A percentile compares a stretch with the other conserved stretches of the same genome.
Conservation (phyloP, 1,139 yeast species). For the Hansenula sp. region DNA sequence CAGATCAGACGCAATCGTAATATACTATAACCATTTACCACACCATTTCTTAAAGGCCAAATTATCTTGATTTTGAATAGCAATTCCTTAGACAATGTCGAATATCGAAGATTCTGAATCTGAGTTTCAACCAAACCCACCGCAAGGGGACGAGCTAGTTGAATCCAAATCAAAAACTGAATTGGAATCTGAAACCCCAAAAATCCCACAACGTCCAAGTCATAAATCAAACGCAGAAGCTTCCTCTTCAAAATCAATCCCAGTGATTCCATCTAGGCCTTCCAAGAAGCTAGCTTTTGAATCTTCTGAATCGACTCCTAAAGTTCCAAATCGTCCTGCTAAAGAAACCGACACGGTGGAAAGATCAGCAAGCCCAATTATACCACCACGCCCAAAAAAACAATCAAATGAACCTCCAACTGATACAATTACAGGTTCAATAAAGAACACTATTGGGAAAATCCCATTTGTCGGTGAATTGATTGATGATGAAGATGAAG, state of each 20-base stretch:
- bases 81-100: conserved; percentile 13
- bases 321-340: background rate
- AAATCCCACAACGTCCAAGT: conserved; percentile 12
- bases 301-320: background rate
- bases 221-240: background rate
- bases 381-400: conserved; percentile 14
- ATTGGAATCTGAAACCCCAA: background rate
- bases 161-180: background rate
- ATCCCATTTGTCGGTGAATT: background rate
- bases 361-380: conserved; percentile 1
- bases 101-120: conserved; percentile 3
- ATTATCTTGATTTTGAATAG: no score
- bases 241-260: background rate
- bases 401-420: background rate
- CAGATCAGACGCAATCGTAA: background rate
- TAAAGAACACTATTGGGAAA: background rate
- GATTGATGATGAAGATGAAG: background rate
- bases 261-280: no score
- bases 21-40: no score
- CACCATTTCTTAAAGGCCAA: no score
- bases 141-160: background rate
- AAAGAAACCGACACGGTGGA: background rate
- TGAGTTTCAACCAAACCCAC: no score
- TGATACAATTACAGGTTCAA: background rate
- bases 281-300: no score